Evolutionary conservation across 768 basidiomycete genomes (phyloP), one percentile per base, ranked within the genome.

Genomic region (Cubamyces lactineus): DNA sequence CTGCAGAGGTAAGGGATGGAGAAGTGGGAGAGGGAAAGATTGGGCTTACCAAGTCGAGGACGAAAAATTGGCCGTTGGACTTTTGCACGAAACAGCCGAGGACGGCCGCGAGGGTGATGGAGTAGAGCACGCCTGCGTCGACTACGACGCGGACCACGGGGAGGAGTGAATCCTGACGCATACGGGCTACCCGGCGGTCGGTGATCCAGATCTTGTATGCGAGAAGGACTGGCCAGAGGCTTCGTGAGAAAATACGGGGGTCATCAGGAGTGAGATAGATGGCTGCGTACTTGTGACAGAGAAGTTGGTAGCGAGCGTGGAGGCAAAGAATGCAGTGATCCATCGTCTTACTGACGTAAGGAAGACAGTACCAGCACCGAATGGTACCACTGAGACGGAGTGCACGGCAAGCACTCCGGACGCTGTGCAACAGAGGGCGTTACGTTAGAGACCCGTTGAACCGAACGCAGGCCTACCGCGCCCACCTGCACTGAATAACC

Each of bases 181-280:
- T 41, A 6, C 46, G 48, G 12, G 54, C 13, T 16, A 63, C 62
- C 3, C 64, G 51, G 16, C 49, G 56, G 34, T 62, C 62, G 16
- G 67, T 55, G 24, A 41, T 45, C 71, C 70, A 70, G 54, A 72
- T 72, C 7, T 69, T 69, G 60, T 67, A 72, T 5, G 64, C 69
- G 7, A 72, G 64, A 9, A 72, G 43, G 4, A 64, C 71, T 72
- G 48, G 3, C 7, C 28, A 38, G 40, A 1, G 40, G 26, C 19
- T 39, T 51, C 60, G 19, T 24, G 39, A 24, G 40, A 3, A 19
- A 49, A 3, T 16, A 24, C 15, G 9, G 26, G 2, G 42, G 5
- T 7, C 9, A 17, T 23, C n/a, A 42, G 12, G 17, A 23, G 53
- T 9, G 3, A 24, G 15, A 30, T 13, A 30, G 19, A 60, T n/a